Percentiles rank a stretch among this genome's conserved stretches.
Conservation (phyloP, 1,139 yeast species). For the Hansenula sp. region DNA sequence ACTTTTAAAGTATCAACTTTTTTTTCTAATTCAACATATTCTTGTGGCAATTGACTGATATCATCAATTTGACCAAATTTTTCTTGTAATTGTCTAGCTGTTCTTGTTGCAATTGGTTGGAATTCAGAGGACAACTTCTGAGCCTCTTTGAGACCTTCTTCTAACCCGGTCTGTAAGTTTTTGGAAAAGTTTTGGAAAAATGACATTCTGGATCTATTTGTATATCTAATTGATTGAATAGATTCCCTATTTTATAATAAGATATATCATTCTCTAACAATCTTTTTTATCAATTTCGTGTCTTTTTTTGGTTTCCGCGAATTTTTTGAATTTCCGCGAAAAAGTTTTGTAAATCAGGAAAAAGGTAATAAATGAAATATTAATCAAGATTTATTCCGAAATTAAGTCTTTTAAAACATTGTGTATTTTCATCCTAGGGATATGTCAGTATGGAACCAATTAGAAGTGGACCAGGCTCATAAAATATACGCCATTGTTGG, state of each 20-base stretch:
- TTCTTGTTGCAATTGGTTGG: conserved; percentile 62
- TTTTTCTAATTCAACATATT: conserved; percentile 69
- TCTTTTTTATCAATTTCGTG: too few species aligned
- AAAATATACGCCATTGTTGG: conserved; percentile 86
- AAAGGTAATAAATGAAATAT: not conserved
- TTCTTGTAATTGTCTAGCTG: conserved; percentile 76
- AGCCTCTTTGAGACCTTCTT: conserved; percentile 21
- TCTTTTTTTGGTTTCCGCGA: too few species aligned
- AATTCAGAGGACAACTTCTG: conserved; percentile 23
- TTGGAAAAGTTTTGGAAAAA: conserved; percentile 23
- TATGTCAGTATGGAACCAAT: conserved; percentile 14
- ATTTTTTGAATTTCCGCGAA: too few species aligned
- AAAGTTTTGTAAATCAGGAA: too few species aligned
- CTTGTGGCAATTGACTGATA: conserved; percentile 77
- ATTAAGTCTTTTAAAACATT: too few species aligned
- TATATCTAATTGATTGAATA: not conserved
- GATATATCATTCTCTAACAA: too few species aligned
- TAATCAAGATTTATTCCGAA: not conserved
- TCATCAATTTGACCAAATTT: conserved; percentile 76
- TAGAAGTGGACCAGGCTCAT: conserved; percentile 47
- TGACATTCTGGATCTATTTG: conserved; percentile 17
- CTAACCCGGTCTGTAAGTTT: conserved; percentile 21
- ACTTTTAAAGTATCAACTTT: conserved; percentile 72
- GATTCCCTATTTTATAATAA: not conserved
- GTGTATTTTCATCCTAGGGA: not conserved